These are phyloP conservation scores for Lasiodiplodia theobromae DNA, from an alignment of 2,329 filamentous ascomycete genomes.

Conservation along the genomic window DNA sequence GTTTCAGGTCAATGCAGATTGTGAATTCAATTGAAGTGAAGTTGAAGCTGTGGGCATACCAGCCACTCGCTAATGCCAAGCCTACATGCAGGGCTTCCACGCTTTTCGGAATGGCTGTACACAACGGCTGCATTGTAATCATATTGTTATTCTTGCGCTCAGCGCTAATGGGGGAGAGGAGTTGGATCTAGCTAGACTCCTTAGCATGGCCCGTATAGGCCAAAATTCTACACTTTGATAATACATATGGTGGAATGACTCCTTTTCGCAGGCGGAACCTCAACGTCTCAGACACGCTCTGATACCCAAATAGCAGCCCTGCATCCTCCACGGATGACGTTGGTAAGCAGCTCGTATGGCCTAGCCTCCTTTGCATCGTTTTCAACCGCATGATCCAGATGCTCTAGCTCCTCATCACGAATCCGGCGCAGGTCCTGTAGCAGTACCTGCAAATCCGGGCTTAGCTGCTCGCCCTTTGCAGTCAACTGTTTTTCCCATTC, in stretches of 20 bases:
- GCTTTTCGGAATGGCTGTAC: neutral
- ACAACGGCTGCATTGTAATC: neutral
- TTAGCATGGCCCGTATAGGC: neutral
- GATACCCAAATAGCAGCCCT: constrained; percentile 91
- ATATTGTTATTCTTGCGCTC: neutral
- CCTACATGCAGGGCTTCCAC: neutral
- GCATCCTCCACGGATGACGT: constrained; percentile 88
- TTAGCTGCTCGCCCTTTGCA: constrained; percentile 77
- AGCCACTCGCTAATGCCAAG: neutral
- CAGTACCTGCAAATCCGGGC: constrained; percentile 77
- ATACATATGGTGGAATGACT: neutral
- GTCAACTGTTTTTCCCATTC: constrained; percentile 82
- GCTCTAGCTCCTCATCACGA: constrained; percentile 94
- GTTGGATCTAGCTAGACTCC: neutral
- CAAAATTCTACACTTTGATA: neutral
- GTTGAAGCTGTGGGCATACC: neutral
- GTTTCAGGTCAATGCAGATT: neutral
- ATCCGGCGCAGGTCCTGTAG: constrained; percentile 80
- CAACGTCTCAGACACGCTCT: constrained; percentile 65
- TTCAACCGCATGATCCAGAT: constrained; percentile 92
- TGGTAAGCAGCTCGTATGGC: constrained; percentile 88
- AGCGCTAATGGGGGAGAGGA: neutral
- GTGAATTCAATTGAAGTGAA: constrained; percentile 1
- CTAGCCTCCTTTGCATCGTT: constrained; percentile 90
- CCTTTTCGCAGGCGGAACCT: neutral